These are phyloP conservation scores for Fusarium piperis DNA, from an alignment of 2,329 filamentous ascomycete species.

Conservation along the genomic window DNA sequence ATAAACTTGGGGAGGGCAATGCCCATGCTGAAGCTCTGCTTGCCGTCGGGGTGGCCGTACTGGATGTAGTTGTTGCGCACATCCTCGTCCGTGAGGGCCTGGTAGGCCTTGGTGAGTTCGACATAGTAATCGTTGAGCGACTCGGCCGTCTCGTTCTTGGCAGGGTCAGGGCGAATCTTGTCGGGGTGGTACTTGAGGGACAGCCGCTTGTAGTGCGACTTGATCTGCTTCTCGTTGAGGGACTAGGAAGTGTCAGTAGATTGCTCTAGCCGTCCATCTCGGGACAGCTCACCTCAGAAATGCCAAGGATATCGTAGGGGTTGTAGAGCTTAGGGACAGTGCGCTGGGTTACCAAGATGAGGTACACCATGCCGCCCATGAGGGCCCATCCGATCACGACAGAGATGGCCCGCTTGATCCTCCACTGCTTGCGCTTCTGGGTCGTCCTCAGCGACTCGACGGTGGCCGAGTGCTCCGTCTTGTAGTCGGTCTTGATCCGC, in stretches of 20 bases:
- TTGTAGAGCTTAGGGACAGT: conserved; percentile 87
- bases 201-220: conserved; percentile 86
- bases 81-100: conserved; percentile 96
- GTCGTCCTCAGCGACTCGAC: conserved; percentile 84
- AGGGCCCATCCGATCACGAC: conserved; percentile 81
- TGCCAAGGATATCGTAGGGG: conserved; percentile 91
- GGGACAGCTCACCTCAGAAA: conserved; percentile 74
- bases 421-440: conserved; percentile 89
- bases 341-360: conserved; percentile 82
- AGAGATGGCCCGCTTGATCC: conserved; percentile 83
- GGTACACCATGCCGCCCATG: conserved; percentile 91
- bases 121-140: conserved; percentile 88
- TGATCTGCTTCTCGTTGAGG: conserved; percentile 89
- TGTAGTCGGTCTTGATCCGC: conserved; percentile 83
- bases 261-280: neutral
- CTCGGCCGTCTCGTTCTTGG: conserved; percentile 90
- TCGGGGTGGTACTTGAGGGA: conserved; percentile 91
- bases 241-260: conserved; percentile 60
- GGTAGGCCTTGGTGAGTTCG: conserved; percentile 97
- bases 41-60: conserved; percentile 96
- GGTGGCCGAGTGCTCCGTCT: conserved; percentile 82
- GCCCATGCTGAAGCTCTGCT: conserved; percentile 97
- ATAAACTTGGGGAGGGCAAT: conserved; percentile 96
- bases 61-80: conserved; percentile 96
- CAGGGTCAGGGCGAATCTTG: conserved; percentile 83